These are phyloP conservation scores for Tetrapyrgos nigripes DNA, from an alignment of 1,284 basidiomycete species.

Conservation along the genomic window DNA sequence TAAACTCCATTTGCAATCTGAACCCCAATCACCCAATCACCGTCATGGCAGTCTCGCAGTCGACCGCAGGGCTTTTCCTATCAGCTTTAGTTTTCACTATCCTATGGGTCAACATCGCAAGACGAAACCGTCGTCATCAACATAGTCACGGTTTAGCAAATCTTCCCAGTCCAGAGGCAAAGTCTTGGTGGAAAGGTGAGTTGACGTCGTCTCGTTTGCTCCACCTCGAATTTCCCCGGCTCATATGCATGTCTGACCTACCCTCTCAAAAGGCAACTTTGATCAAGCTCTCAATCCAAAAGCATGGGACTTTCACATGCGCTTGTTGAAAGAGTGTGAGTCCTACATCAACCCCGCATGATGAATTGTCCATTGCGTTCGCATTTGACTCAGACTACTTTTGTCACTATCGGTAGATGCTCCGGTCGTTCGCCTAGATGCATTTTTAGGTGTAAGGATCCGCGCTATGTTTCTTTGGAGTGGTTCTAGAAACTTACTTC, in stretches of 20 bases:
- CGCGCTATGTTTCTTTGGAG: too few relatives aligned
- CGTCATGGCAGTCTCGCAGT: too few relatives aligned
- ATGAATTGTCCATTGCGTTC: background rate
- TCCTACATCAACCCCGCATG: background rate
- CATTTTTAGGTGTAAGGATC: slow-evolving; percentile 3
- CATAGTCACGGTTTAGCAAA: slow-evolving; percentile 30
- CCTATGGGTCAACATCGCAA: too few relatives aligned
- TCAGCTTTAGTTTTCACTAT: too few relatives aligned
- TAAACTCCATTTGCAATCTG: too few relatives aligned
- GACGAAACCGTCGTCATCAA: too few relatives aligned
- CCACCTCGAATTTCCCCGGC: background rate
- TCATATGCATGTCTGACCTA: background rate
- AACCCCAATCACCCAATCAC: too few relatives aligned
- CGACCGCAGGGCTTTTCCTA: too few relatives aligned
- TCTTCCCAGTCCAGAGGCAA: slow-evolving; percentile 36
- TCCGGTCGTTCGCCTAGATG: background rate
- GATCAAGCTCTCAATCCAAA: background rate
- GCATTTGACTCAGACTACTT: background rate
- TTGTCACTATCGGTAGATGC: slow-evolving; percentile 5
- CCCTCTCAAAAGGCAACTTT: slow-evolving; percentile 18
- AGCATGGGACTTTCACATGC: background rate
- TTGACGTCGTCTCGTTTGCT: background rate
- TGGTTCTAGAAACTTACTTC: background rate
- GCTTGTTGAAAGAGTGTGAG: slow-evolving; percentile 12
- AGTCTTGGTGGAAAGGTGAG: slow-evolving; percentile 33